Conservation (phyloP, 495 filamentous ascomycete genomes). For the Penicillium atrosanguineum region DNA sequence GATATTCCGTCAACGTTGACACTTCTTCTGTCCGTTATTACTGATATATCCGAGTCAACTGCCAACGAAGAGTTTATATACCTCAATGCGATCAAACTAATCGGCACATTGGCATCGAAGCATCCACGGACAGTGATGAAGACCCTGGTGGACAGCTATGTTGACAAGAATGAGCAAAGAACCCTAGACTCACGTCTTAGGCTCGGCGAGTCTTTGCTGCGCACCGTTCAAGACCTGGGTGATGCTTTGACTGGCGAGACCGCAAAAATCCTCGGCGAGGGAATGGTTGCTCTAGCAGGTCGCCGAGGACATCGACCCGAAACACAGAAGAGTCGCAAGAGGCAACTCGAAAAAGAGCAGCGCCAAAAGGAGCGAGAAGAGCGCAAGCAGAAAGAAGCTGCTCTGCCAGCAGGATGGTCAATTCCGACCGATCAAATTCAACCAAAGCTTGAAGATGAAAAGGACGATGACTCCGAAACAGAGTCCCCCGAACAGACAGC, state of each 20-base stretch:
- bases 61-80: slow-evolving; percentile 71
- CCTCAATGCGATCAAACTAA: slow-evolving; percentile 64
- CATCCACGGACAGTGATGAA: slow-evolving; percentile 65
- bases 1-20: slow-evolving; percentile 68
- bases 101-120: slow-evolving; percentile 60
- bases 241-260: slow-evolving; percentile 58
- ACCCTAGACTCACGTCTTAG: slow-evolving; percentile 65
- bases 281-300: slow-evolving; percentile 64
- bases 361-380: slow-evolving; percentile 43
- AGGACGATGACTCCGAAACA: slow-evolving; percentile 38
- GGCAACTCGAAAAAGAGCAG: slow-evolving; percentile 47
- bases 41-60: slow-evolving; percentile 42
- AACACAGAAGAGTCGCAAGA: slow-evolving; percentile 51
- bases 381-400: slow-evolving; percentile 28
- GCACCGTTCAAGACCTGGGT: slow-evolving; percentile 65
- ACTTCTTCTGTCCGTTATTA: slow-evolving; percentile 64
- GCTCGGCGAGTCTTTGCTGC: slow-evolving; percentile 70
- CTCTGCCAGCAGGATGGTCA: slow-evolving; percentile 33
- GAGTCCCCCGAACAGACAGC: slow-evolving; percentile 50
- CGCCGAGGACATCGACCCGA: slow-evolving; percentile 56
- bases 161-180: slow-evolving; percentile 58
- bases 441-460: slow-evolving; percentile 46
- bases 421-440: slow-evolving; percentile 21
- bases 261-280: slow-evolving; percentile 55
- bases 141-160: slow-evolving; percentile 66